Conservation (phyloP, 2,329 filamentous ascomycete genomes). For the Ceratocystis destructans region DNA sequence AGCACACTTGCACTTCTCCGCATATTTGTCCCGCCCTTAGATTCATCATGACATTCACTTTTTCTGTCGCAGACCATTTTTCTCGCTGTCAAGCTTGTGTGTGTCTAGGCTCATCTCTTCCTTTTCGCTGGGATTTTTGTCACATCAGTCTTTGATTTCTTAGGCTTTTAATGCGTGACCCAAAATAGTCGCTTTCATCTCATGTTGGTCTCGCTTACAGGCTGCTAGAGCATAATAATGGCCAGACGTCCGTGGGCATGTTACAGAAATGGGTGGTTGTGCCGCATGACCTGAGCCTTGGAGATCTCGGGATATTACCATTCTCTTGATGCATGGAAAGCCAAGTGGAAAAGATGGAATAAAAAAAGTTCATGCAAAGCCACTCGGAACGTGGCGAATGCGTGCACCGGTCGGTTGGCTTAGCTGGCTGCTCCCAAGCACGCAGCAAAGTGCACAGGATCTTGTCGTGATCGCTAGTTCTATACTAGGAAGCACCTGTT, state of each 20-base stretch:
- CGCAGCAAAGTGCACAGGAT: not conserved
- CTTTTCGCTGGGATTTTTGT: not conserved
- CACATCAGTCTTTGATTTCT: not conserved
- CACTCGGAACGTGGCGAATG: not conserved
- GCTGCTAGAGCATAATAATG: not conserved
- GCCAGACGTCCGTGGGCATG: constrained; percentile 4
- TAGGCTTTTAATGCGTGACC: not conserved
- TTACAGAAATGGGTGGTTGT: constrained; percentile 9
- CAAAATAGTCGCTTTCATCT: constrained; percentile 12
- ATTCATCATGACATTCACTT: not conserved
- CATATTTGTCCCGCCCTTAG: no score
- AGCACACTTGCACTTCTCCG: no score
- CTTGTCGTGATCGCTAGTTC: not conserved
- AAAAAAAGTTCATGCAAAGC: constrained; percentile 7
- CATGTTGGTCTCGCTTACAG: constrained; percentile 3
- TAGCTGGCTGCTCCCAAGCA: not conserved
- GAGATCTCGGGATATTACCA: not conserved
- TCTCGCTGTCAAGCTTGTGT: not conserved
- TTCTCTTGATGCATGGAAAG: not conserved
- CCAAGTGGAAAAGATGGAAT: not conserved
- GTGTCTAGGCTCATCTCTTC: not conserved
- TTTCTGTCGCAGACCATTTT: not conserved
- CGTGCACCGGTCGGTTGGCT: not conserved
- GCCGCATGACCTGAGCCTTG: constrained; percentile 1
- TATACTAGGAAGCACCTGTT: not conserved